Evolutionary conservation across 441 rosid genomes (phyloP).

Genomic region (Syzygium malaccense): DNA sequence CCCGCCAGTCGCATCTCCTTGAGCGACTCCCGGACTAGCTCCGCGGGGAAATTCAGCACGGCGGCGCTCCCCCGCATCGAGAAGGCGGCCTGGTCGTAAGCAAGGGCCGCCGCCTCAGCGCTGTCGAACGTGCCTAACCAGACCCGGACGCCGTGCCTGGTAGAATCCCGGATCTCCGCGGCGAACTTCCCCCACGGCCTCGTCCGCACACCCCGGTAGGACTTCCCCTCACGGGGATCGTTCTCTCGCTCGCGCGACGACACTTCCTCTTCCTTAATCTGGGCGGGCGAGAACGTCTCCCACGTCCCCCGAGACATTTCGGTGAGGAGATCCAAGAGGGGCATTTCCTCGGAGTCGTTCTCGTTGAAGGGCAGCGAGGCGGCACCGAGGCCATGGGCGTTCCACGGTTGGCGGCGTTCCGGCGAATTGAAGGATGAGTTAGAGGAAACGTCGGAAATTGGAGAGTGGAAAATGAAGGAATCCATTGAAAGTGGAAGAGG

Average conservation of each 20-base stretch:
- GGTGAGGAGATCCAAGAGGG: slow-evolving; percentile 51
- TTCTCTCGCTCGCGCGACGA: slow-evolving; percentile 19
- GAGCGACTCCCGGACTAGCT: slow-evolving; percentile 60
- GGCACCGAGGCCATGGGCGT: slow-evolving; percentile 15
- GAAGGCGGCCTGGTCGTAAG: slow-evolving; percentile 90
- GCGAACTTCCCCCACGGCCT: slow-evolving; percentile 96
- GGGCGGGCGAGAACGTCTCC: neutral
- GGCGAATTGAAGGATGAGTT: slow-evolving; percentile 55
- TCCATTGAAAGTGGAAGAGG: slow-evolving; percentile 30
- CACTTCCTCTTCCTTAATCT: slow-evolving; percentile 43
- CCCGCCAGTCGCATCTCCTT: slow-evolving; percentile 30
- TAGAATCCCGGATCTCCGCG: slow-evolving; percentile 91
- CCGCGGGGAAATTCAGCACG: slow-evolving; percentile 69
- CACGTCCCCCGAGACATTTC: slow-evolving; percentile 26
- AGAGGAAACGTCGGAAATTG: slow-evolving; percentile 40
- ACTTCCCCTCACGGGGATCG: slow-evolving; percentile 28
- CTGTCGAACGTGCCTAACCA: slow-evolving; percentile 92
- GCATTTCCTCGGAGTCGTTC: slow-evolving; percentile 91
- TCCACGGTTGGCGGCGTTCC: slow-evolving; percentile 27
- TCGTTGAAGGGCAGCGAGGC: slow-evolving; percentile 79
- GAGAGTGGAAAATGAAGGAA: slow-evolving; percentile 30
- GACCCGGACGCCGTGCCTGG: slow-evolving; percentile 61
- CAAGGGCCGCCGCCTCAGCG: slow-evolving; percentile 88
- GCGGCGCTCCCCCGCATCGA: slow-evolving; percentile 80
- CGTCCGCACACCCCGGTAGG: slow-evolving; percentile 74